A percentile compares a stretch with the other conserved stretches of the same genome.
Conservation (phyloP, 805 yeast species). For the Starmerella floris region DNA sequence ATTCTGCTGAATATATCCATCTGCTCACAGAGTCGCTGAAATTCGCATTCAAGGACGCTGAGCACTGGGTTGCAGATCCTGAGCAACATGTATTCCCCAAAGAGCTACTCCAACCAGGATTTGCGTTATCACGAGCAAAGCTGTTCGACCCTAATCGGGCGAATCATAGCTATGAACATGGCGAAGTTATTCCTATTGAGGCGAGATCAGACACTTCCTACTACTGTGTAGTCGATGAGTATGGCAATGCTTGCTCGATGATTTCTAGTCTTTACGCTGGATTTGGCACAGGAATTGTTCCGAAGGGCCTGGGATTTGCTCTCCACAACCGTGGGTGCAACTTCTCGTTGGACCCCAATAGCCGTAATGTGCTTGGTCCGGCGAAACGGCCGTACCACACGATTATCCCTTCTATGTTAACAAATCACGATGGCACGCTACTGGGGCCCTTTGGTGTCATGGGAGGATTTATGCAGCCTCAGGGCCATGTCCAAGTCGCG, state of each 20-base stretch:
- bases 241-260: constrained; percentile 72
- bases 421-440: constrained; percentile 33
- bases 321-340: constrained; percentile 68
- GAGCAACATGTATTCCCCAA: constrained; percentile 25
- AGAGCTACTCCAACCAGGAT: constrained; percentile 36
- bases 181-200: constrained; percentile 28
- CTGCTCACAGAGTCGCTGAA: constrained; percentile 57
- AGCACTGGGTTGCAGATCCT: constrained; percentile 57
- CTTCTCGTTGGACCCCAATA: constrained; percentile 46
- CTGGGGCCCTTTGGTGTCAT: constrained; percentile 66
- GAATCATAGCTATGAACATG: constrained; percentile 34
- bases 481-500: constrained; percentile 68
- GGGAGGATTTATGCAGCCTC: constrained; percentile 84
- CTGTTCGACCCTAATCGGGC: constrained; percentile 33
- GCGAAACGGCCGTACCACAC: constrained; percentile 70
- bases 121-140: constrained; percentile 38
- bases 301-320: constrained; percentile 46
- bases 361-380: constrained; percentile 51
- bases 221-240: constrained; percentile 47
- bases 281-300: constrained; percentile 61
- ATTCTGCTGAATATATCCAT: constrained; percentile 59
- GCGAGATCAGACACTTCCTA: constrained; percentile 64
- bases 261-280: constrained; percentile 59
- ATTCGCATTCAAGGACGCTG: constrained; percentile 60
- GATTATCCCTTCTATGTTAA: constrained; percentile 69